Evolutionary conservation across 2,329 filamentous ascomycete species (phyloP), one percentile per base, ranked within the genome.

Genomic region (Rugonectria rugulosa): DNA sequence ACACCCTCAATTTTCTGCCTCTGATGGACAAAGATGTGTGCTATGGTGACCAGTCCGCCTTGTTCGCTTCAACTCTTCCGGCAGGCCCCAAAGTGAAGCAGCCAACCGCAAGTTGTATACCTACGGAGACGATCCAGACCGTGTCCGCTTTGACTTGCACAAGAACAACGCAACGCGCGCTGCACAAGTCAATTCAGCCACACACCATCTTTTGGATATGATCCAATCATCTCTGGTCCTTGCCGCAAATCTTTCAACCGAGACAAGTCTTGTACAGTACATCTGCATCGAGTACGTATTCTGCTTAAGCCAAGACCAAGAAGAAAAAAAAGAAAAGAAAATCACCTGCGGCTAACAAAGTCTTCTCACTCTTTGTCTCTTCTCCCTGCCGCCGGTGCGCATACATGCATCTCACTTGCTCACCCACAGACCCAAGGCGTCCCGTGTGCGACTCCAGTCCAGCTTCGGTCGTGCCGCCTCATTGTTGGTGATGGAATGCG

Each of bases 391-490:
- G 15, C 17, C 15, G 21, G 26, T 29, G 46, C 29, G 48, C 53
- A 50, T 59, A n/a, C n/a, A n/a, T n/a, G n/a, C n/a, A n/a, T n/a
- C n/a, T n/a, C n/a, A n/a, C n/a, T n/a, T n/a, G n/a, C 42, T 55
- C 48, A 49, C 47, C 42, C 43, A 56, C 37, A 50, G 40, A n/a
- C 24, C n/a, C 45, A 15, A 42, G 23, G 40, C 40, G 23, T 42
- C 40, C 23, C 40, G 40, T 48, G 45, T 51, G 47, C 47, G 37
- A 51, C 47, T 37, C 38, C 34, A 27, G 24, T 32, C 5, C 29
- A 32, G 29, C n/a, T 52, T 36, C 53, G 29, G 38, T 24, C 37
- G 56, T 60, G 49, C 59, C 62, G 61, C 61, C 61, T 64, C 56
- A 58, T 64, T 64, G 59, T 51, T 49, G 38, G 9, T 9, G 14